These are phyloP conservation scores for Candida easanensis DNA, from an alignment of 805 yeast genomes.

Conservation along the genomic window DNA sequence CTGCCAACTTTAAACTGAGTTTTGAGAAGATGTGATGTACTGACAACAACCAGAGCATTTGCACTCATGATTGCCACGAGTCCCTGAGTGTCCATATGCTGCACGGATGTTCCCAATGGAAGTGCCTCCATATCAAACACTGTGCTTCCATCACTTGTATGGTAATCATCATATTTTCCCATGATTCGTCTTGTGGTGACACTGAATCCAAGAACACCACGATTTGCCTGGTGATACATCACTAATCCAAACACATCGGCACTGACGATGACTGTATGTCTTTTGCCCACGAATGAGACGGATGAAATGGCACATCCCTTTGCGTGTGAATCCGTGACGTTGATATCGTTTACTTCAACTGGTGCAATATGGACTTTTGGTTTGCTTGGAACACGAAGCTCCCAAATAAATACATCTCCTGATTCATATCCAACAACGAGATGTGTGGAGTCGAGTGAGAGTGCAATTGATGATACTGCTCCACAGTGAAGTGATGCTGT, in stretches of 20 bases:
- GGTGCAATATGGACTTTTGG: slow-evolving; percentile 26
- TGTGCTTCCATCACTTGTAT: slow-evolving; percentile 24
- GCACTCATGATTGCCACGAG: slow-evolving; percentile 59
- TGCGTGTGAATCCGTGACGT: slow-evolving; percentile 32
- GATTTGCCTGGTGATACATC: slow-evolving; percentile 60
- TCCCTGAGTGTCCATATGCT: slow-evolving; percentile 56
- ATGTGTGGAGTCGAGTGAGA: slow-evolving; percentile 67
- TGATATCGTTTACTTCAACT: slow-evolving; percentile 10
- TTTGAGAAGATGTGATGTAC: slow-evolving; percentile 47
- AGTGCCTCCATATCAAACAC: slow-evolving; percentile 44
- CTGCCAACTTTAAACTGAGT: slow-evolving; percentile 54
- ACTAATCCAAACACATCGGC: slow-evolving; percentile 57
- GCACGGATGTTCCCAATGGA: slow-evolving; percentile 59
- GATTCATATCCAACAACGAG: slow-evolving; percentile 64
- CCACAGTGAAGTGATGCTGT: slow-evolving; percentile 37
- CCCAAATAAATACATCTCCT: slow-evolving; percentile 74
- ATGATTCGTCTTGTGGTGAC: slow-evolving; percentile 47
- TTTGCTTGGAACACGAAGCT: slow-evolving; percentile 32
- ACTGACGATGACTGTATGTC: slow-evolving; percentile 55
- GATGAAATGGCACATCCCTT: slow-evolving; percentile 36
- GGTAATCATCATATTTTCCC: slow-evolving; percentile 41
- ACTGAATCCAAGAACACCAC: slow-evolving; percentile 51
- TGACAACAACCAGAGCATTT: slow-evolving; percentile 46
- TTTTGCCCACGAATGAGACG: slow-evolving; percentile 44
- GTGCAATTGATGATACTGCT: slow-evolving; percentile 49